Evolutionary conservation across 345 rosid genomes (phyloP).

Genomic region (Xanthoceras sorbifolium): DNA sequence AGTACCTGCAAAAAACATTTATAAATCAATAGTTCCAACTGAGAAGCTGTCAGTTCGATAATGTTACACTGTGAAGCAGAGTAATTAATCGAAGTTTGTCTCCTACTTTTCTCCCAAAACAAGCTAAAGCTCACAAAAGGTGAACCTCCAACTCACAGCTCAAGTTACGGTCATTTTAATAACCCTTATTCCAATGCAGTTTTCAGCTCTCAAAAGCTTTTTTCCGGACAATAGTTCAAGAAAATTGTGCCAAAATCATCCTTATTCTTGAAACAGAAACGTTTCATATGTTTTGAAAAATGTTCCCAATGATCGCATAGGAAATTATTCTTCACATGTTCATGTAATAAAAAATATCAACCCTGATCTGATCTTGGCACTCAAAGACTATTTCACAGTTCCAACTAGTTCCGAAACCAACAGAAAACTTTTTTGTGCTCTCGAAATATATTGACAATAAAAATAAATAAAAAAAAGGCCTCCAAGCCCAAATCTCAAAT

Average conservation of each 20-base stretch:
- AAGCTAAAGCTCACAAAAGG: not conserved
- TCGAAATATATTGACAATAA: not conserved
- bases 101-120: slow-evolving; percentile 3
- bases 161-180: not conserved
- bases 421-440: not conserved
- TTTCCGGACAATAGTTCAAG: too few relatives aligned
- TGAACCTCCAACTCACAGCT: not conserved
- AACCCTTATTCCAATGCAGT: not conserved
- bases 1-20: slow-evolving; percentile 10
- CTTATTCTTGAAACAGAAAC: not conserved
- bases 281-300: not conserved
- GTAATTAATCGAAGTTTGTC: not conserved
- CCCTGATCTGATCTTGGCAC: not conserved
- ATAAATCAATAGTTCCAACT: not conserved
- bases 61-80: not conserved
- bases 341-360: not conserved
- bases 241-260: not conserved
- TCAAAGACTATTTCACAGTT: not conserved
- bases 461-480: not conserved
- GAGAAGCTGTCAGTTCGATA: not conserved
- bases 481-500: not conserved
- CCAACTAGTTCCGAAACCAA: not conserved
- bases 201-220: not conserved
- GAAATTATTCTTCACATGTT: not conserved
- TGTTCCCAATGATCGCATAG: not conserved